Base-by-base conservation (phyloP, 1,284 basidiomycete species). In the Ganoderma meredithae region DNA sequence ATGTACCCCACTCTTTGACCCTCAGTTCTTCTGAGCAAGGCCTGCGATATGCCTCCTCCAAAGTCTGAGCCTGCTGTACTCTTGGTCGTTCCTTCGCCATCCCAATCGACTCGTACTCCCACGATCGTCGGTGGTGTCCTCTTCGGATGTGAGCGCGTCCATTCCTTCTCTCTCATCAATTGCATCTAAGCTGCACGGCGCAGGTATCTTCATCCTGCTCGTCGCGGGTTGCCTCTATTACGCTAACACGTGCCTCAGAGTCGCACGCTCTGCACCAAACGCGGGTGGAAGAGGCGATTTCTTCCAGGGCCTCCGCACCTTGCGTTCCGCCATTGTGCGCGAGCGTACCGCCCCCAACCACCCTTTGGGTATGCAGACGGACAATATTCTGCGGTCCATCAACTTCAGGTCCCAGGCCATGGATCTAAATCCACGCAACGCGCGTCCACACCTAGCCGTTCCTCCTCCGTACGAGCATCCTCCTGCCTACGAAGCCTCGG, bases 381-480 rank as follows among this genome's bases (percentile, higher is more conserved):
- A 60, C 39, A 7, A 17, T 3, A 60, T 43, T 25, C 58, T 36
- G 6, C 19, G 36, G 36, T 39, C 31, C 10, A 13, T 58, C 8
- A 58, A 58, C 19, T 58, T 58, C 36, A 9, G n/a, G 15, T 25
- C 58, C 25, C n/a, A n/a, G 5, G 12, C 40, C 6, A 47, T n/a
- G 43, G 43, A 15, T 31, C 52, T 19, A 43, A 15, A 10, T 19
- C 22, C 43, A 40, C n/a, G 31, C 33, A 41, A 15, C 36, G 31
- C 53, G 41, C 33, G 31, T 25, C 2, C 31, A 27, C n/a, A 33
- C 8, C 17, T 31, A 19, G 22, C 53, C 55, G 22, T 40, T 27
- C 65, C 49, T 49, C 65, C 65, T 6, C 65, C 53, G 2, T 66
- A 66, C 43, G 31, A 58, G 8, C 49, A 61, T 31, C 65, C 65